These are phyloP conservation scores for Omphalea diandra DNA, from an alignment of 441 rosid genomes.

Conservation along the genomic window DNA sequence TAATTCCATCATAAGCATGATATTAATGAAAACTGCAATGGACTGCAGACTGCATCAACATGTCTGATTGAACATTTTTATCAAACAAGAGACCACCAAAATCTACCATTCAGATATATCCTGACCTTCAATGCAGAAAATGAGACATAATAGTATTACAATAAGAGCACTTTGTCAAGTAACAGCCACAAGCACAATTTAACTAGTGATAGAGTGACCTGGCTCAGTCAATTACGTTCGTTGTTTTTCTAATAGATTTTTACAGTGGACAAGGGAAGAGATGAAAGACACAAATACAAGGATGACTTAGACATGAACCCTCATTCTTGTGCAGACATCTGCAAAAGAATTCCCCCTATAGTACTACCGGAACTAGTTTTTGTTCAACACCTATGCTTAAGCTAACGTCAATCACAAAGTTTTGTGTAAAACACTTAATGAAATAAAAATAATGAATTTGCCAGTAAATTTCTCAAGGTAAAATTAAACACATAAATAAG, in stretches of 20 bases:
- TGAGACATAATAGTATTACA: not conserved
- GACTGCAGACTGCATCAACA: not conserved
- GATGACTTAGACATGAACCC: not conserved
- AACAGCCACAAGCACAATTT: conserved; percentile 11
- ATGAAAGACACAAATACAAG: not conserved
- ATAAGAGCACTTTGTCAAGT: not conserved
- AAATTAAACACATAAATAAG: conserved; percentile 11
- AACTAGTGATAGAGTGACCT: not conserved
- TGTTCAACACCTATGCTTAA: conserved; percentile 8
- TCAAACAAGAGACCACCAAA: not conserved
- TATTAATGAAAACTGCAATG: not conserved
- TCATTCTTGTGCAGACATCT: conserved; percentile 9
- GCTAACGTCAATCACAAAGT: not conserved
- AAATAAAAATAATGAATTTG: not conserved
- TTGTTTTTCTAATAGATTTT: not conserved
- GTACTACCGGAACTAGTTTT: not conserved
- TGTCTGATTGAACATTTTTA: not conserved
- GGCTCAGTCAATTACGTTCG: not conserved
- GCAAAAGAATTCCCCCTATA: not conserved
- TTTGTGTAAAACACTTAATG: conserved; percentile 7
- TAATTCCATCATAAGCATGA: not conserved
- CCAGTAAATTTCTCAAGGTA: conserved; percentile 6
- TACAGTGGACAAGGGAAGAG: not conserved
- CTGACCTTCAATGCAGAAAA: not conserved
- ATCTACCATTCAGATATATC: not conserved